Evolutionary conservation across 176 grass and related monocot species (phyloP), one percentile per base, ranked within the genome.

Genomic region (Pharus latifolius): DNA sequence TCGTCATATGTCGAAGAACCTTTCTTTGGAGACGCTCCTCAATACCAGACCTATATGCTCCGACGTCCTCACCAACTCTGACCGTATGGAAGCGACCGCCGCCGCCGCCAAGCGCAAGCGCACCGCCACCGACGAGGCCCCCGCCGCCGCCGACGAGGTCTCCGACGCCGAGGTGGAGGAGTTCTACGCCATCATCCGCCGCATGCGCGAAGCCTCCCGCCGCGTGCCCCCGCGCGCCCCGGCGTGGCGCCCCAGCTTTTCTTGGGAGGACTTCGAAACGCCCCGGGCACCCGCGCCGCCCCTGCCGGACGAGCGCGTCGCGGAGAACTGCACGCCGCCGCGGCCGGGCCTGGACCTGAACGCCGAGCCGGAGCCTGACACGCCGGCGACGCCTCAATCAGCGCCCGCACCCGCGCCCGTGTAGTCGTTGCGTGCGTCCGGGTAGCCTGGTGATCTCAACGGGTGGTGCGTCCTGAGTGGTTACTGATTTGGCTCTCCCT

Each of bases 171-270:
- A 96, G 80, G 84, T 90, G n/a, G 87, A 91, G 53, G 91, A 96
- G 65, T 95, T 95, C 76, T 90, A 87, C 91, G 87, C 91, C 72
- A 95, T 95, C 80, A 76, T 95, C 15, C 80, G 84, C 16, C 91
- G 91, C 67, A 77, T 91, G 58, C 84, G 75, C 10, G 69, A 68
- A 35, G 57, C 78, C 26, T 67, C 91, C 4, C 77, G 52, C 52
- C 75, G 26, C 6, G 29, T 73, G 0, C 23, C 45, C 22, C 33
- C 33, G 13, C 54, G 70, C 24, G 72, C 69, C 0, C 35, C 81
- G 35, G 63, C 67, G 55, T 96, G 87, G 91, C 74, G 62, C 0
- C 91, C 91, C 25, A 81, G 84, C 56, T 96, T 96, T 70, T 80
- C 87, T 54, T 67, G 46, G 69, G 91, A 96, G 82, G 91, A 96